Base-by-base conservation (phyloP, 2,329 filamentous ascomycete species). In the Raffaelea arxii region DNA sequence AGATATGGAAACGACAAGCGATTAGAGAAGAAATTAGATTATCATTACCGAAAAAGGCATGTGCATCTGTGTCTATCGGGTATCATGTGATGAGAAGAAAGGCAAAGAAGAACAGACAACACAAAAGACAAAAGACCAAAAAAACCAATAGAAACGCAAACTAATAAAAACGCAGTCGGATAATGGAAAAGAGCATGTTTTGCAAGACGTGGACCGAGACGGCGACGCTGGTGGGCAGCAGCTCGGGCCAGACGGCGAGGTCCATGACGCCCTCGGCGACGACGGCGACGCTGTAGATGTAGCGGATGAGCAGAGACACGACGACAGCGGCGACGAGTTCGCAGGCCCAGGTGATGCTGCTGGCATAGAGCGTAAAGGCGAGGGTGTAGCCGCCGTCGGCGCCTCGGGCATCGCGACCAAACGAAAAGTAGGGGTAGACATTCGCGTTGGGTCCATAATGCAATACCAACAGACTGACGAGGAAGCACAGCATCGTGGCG, bases 181-280 rank as follows among this genome's bases (percentile, higher is more conserved):
- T 75, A 55, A 84, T 84, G 40, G 77, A 80, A 63, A 84, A 84
- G 47, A 84, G 62, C 80, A 84, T 84, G 59, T 84, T 84, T 64
- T 84, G 80, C 62, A 84, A 58, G 43, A 84, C 80, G 55, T 84
- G 80, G 59, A 84, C 65, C 66, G 78, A 78, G 21, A 83, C 80
- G 21, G 76, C 77, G 19, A 81, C 75, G 46, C 76, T 77, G 3
- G 80, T 82, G 18, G 80, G 80, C 55, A 84, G 62, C 56, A 84
- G 62, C 65, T 84, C 80, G 2, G 80, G 80, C 77, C 80, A 84
- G 46, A 78, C 74, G 6, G 72, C 74, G 53, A 84, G 65, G 61
- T 84, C 80, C 50, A 76, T 65, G 62, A 76, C 78, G 23, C 78
- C 80, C 64, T 84, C 80, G 36, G 75, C 66, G 18, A 78, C 79